These are phyloP conservation scores for Nadsonia starkeyi-henricii DNA, from an alignment of 1,139 yeast genomes.

Conservation along the genomic window DNA sequence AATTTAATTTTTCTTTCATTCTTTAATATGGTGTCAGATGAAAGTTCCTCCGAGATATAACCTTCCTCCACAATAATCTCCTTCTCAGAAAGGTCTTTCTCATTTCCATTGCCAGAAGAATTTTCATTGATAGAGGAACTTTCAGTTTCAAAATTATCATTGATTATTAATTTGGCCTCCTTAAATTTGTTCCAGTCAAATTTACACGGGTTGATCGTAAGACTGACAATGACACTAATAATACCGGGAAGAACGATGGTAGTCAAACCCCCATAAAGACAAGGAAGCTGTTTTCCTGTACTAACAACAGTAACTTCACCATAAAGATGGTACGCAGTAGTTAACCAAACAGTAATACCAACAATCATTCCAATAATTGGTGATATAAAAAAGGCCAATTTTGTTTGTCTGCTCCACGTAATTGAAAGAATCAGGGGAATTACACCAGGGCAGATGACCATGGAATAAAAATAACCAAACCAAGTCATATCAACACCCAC, in stretches of 20 bases:
- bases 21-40: too few species aligned
- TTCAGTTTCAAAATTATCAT: too few species aligned
- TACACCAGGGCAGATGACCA: slow-evolving; percentile 85
- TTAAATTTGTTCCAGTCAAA: slow-evolving; percentile 35
- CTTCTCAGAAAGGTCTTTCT: too few species aligned
- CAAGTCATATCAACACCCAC: slow-evolving; percentile 62
- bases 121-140: too few species aligned
- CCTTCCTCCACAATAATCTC: too few species aligned
- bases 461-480: slow-evolving; percentile 64
- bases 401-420: slow-evolving; percentile 53
- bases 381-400: slow-evolving; percentile 29
- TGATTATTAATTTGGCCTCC: too few species aligned
- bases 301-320: slow-evolving; percentile 40
- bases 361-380: slow-evolving; percentile 34
- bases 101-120: too few species aligned
- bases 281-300: slow-evolving; percentile 65
- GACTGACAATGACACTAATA: slow-evolving; percentile 52
- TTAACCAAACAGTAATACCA: slow-evolving; percentile 38
- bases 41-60: too few species aligned
- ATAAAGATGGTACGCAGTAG: slow-evolving; percentile 26
- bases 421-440: slow-evolving; percentile 61
- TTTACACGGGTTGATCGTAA: slow-evolving; percentile 42
- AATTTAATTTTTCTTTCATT: too few species aligned
- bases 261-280: slow-evolving; percentile 76
- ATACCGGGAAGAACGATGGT: slow-evolving; percentile 66